Evolutionary conservation across 2,329 filamentous ascomycete genomes (phyloP).

Genomic region (Pseudonectria buxi): DNA sequence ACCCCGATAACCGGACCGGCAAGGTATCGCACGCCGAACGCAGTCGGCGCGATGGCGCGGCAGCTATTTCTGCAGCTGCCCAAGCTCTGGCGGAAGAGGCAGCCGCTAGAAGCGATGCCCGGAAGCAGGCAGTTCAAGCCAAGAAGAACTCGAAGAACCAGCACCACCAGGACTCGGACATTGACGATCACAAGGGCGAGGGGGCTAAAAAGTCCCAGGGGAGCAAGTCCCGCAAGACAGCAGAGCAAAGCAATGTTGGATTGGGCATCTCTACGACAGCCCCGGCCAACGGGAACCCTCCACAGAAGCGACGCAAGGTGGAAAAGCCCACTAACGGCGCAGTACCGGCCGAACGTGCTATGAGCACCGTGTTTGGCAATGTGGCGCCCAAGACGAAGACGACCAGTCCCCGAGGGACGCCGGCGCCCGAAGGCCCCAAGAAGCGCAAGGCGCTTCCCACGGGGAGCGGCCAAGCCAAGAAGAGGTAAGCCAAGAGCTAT

Average conservation of each 20-base stretch:
- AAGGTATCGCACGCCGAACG: constrained; percentile 63
- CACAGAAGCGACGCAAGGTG: constrained; percentile 72
- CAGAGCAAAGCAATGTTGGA: constrained; percentile 49
- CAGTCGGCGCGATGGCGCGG: constrained; percentile 70
- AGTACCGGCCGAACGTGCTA: constrained; percentile 58
- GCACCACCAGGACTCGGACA: constrained; percentile 65
- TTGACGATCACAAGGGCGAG: constrained; percentile 59
- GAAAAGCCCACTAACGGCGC: constrained; percentile 56
- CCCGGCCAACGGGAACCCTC: constrained; percentile 45
- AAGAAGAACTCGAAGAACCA: constrained; percentile 66
- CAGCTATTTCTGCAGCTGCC: constrained; percentile 69
- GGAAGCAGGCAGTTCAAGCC: constrained; percentile 73
- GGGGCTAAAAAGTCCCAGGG: constrained; percentile 55
- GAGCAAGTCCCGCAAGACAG: constrained; percentile 58
- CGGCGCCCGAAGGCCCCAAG: constrained; percentile 62
- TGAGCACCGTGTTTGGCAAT: constrained; percentile 50
- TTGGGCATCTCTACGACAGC: constrained; percentile 58
- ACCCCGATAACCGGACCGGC: constrained; percentile 71
- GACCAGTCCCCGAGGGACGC: constrained; percentile 63
- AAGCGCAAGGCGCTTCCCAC: constrained; percentile 60
- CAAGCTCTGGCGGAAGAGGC: constrained; percentile 76
- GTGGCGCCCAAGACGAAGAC: constrained; percentile 50
- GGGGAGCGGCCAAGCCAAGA: constrained; percentile 66
- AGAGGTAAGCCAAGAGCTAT: constrained; percentile 53
- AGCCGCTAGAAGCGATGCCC: constrained; percentile 73